Base-by-base conservation (phyloP, 345 rosid species). In the Viola odorata region DNA sequence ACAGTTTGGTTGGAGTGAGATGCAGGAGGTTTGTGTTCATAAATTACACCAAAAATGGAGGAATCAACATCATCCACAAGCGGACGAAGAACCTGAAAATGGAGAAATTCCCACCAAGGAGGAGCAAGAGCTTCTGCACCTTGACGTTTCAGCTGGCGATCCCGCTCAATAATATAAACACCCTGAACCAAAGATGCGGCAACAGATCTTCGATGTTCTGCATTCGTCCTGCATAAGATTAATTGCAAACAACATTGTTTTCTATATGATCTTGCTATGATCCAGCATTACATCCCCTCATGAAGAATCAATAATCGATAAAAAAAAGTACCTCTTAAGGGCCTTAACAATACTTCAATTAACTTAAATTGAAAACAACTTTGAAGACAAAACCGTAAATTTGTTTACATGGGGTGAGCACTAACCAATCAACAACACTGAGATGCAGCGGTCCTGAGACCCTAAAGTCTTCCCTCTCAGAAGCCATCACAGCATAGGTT, bases 131-230 rank as follows among this genome's bases (percentile, higher is more conserved):
- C 91, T 58, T 76, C 70, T 7, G 78, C 70, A 53, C 76, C 92
- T 53, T 75, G 66, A 16, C 94, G 89, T 61, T 84, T 79, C 60
- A 75, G 77, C 73, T 94, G 99, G 74, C 96, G 89, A 65, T 95
- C 99, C 58, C 87, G 82, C 74, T 91, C 98, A 17, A 85, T 65
- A 60, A 83, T 69, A 65, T 86, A 86, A 61, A 84, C 90, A 32
- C 98, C 92, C 67, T 88, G 85, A 55, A 95, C 94, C 65, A 95
- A 76, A 70, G 85, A 73, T 50, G 96, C 95, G 41, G 91, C 83
- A 55, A 95, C 80, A 6, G 94, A 81, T 69, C 94, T 78, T 45
- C 76, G 70, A 58, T 91, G 95, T 49, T 88, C 66, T 49, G 65
- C 74, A 81, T 91, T 75, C 39, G 74, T 73, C 99, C 97, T 90